Conservation (phyloP, 768 basidiomycete species). For the Naganishia friedmannii region DNA sequence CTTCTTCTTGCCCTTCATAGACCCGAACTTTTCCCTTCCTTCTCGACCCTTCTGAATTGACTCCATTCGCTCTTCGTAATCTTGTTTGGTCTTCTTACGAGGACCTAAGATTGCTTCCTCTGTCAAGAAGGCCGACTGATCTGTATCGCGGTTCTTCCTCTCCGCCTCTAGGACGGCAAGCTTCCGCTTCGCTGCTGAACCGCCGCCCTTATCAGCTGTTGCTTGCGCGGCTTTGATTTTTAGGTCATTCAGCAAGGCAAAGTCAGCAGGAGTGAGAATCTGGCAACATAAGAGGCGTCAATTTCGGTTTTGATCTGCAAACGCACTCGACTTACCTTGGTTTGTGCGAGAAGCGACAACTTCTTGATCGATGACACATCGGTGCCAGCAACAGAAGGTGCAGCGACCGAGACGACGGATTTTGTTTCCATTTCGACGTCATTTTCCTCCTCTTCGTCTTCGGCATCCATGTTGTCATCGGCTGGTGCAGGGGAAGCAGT, state of each 20-base stretch:
- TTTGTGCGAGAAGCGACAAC: slow-evolving; percentile 48
- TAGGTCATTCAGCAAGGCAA: slow-evolving; percentile 83
- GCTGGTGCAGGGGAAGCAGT: background rate
- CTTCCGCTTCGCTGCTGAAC: slow-evolving; percentile 76
- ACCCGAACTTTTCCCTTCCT: slow-evolving; percentile 88
- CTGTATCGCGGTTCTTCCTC: slow-evolving; percentile 57
- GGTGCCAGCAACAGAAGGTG: slow-evolving; percentile 40
- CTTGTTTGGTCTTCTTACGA: slow-evolving; percentile 85
- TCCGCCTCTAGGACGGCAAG: slow-evolving; percentile 73
- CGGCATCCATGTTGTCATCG: background rate
- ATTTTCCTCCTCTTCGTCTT: slow-evolving; percentile 36
- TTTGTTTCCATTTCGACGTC: slow-evolving; percentile 46
- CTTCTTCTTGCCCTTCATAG: slow-evolving; percentile 84
- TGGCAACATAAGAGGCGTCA: slow-evolving; percentile 46
- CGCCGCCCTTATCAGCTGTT: slow-evolving; percentile 67
- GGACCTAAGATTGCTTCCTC: slow-evolving; percentile 91
- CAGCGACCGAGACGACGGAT: slow-evolving; percentile 43
- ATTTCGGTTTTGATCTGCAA: background rate
- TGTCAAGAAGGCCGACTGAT: slow-evolving; percentile 66
- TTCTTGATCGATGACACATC: slow-evolving; percentile 47
- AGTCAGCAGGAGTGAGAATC: slow-evolving; percentile 98
- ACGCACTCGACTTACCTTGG: slow-evolving; percentile 39
- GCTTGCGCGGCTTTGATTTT: slow-evolving; percentile 72
- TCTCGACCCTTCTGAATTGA: slow-evolving; percentile 88
- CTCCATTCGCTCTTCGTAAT: slow-evolving; percentile 89